Evolutionary conservation across 164 flowering plant genomes (phyloP).

Genomic region (Chloranthus sessilifolius): DNA sequence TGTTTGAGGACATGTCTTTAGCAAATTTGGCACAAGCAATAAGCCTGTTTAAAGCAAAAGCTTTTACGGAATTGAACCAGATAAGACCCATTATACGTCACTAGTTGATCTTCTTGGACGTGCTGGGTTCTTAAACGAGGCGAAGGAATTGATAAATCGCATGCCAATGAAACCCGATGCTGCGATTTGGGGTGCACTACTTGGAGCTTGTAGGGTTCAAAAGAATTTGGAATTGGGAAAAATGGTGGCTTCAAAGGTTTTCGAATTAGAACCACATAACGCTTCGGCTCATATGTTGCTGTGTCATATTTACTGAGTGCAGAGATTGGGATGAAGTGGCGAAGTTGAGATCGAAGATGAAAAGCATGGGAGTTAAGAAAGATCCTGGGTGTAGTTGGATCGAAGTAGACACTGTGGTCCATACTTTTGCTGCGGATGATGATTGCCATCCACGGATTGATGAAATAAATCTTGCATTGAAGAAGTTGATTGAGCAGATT

Average conservation of each 20-base stretch:
- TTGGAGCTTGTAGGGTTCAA: conserved; percentile 14
- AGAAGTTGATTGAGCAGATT: conserved; percentile 9
- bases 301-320: conserved; percentile 4
- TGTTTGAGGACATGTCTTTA: conserved; percentile 9
- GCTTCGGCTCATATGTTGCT: conserved; percentile 12
- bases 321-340: conserved; percentile 11
- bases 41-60: conserved; percentile 2
- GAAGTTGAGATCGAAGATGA: conserved; percentile 5
- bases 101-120: conserved; percentile 18
- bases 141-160: conserved; percentile 1
- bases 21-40: conserved; percentile 4
- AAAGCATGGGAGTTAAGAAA: conserved; percentile 5
- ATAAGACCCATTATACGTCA: conserved; percentile 11
- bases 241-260: conserved; percentile 5
- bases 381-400: conserved; percentile 14
- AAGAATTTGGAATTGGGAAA: conserved; percentile 6
- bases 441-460: conserved; percentile 10
- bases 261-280: conserved; percentile 12
- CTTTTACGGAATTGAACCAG: conserved; percentile 5
- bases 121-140: conserved; percentile 13
- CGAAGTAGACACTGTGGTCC: conserved; percentile 3
- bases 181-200: conserved; percentile 12
- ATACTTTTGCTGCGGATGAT: conserved; percentile 12
- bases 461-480: conserved; percentile 8
- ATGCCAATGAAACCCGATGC: conserved; percentile 12